Evolutionary conservation across 805 yeast genomes (phyloP), one percentile per base, ranked within the genome.

Genomic region (Yarrowia sp.): DNA sequence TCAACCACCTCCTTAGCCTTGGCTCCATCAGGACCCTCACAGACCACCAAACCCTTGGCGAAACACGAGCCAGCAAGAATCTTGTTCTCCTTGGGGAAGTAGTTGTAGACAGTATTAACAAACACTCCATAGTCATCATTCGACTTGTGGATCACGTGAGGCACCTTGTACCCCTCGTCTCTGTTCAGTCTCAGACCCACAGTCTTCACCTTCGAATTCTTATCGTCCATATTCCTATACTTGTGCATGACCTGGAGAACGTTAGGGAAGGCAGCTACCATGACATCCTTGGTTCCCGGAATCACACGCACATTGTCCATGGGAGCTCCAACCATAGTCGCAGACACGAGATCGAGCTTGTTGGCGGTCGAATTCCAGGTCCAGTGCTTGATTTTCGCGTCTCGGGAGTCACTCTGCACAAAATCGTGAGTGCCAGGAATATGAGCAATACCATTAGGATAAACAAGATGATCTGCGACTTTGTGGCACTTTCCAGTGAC

Each of bases 361-460:
- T 59, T 42, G 14, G 65, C 45, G 10, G 65, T 59, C 16, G 65
- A 59, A 52, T 59, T 59, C 65, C 65, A 59, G 35, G 40, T 43
- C 65, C 65, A 59, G 65, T 59, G 65, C 42, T 45, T 43, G 42
- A 59, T 45, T 45, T 59, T 59, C 14, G 65, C 50, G 35, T 59
- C 65, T 43, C 65, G 65, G 1, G 65, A 59, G 65, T 59, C 65
- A 35, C 43, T 16, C 42, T 45, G 52, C 2, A 59, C 52, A 12
- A 59, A 59, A 16, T 59, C 65, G 9, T 22, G 38, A 10, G 65
- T 59, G 4, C 65, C 65, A 12, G 65, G 65, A 8, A 59, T 59
- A 12, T 59, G 65, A 7, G 65, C 52, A 15, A 59, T 59, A 1
- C 65, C 65, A 35, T 59, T 59, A 15, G 65, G 65, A 32, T 59